Evolutionary conservation across 768 basidiomycete species (phyloP).

Genomic region (Termitomyces sp.): DNA sequence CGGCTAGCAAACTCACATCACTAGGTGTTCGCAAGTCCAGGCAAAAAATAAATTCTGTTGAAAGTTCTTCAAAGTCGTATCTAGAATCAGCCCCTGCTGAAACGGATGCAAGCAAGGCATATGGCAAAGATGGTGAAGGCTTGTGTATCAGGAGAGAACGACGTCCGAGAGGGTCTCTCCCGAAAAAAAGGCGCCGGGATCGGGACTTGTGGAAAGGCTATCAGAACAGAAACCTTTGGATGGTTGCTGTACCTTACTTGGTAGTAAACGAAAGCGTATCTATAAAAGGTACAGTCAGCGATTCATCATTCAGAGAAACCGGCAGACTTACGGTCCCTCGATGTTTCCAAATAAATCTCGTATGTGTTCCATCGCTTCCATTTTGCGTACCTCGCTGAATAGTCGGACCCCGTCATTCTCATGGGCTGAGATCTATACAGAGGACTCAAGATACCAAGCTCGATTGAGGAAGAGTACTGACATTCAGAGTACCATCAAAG

Average conservation of each 20-base stretch:
- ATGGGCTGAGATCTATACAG: slow-evolving; percentile 39
- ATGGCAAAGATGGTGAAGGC: slow-evolving; percentile 42
- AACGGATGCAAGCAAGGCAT: slow-evolving; percentile 61
- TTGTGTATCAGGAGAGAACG: slow-evolving; percentile 75
- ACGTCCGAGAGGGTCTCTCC: slow-evolving; percentile 79
- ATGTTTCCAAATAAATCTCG: slow-evolving; percentile 47
- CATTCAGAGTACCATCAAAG: slow-evolving; percentile 77
- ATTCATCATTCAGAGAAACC: background rate
- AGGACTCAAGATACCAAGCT: background rate
- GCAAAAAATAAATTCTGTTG: slow-evolving; percentile 50
- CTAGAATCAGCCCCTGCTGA: slow-evolving; percentile 41
- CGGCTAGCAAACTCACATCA: slow-evolving; percentile 1
- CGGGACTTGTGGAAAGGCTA: slow-evolving; percentile 25
- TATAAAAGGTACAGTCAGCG: slow-evolving; percentile 19
- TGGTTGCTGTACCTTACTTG: slow-evolving; percentile 38
- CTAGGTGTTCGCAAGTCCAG: slow-evolving; percentile 33
- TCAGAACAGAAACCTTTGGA: background rate
- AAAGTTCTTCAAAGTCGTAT: slow-evolving; percentile 57
- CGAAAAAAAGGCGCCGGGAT: slow-evolving; percentile 56
- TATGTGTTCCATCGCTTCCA: slow-evolving; percentile 35
- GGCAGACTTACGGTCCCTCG: slow-evolving; percentile 75
- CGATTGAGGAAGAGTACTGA: slow-evolving; percentile 21
- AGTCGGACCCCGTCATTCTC: slow-evolving; percentile 73
- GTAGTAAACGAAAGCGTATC: slow-evolving; percentile 79
- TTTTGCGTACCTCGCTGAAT: slow-evolving; percentile 27